phyloP scores from a whole-genome alignment of 805 yeast genomes.

The Hanseniaspora valbyensis region DNA sequence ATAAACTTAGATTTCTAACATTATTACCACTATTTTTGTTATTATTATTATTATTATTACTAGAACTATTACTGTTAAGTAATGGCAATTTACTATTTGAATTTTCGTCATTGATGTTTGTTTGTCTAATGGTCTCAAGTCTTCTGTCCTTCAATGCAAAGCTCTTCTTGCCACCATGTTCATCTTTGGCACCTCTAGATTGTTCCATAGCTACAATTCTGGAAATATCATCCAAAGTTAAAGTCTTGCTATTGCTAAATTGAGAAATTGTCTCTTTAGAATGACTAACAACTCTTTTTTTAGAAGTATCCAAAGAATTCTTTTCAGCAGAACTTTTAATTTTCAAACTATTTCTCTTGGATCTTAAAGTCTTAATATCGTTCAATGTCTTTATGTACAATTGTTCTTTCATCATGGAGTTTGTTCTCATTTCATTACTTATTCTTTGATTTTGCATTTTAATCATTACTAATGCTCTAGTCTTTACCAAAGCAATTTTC shows the following conservation, averaged over 20 bases:
- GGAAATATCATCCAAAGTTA: conserved; percentile 92
- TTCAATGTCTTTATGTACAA: conserved; percentile 59
- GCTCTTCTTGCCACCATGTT: conserved; percentile 54
- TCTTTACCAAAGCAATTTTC: conserved; percentile 73
- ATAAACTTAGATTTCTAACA: neutral
- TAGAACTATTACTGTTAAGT: no score
- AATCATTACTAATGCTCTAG: conserved; percentile 46
- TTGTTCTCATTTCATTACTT: conserved; percentile 18
- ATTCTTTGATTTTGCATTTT: conserved; percentile 10
- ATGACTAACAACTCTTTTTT: conserved; percentile 21
- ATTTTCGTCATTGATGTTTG: conserved; percentile 25
- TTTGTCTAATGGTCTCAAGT: conserved; percentile 47
- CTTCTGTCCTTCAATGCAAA: conserved; percentile 28
- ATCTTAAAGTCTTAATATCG: conserved; percentile 66
- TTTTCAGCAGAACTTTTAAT: conserved; percentile 37
- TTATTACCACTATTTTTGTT: no score
- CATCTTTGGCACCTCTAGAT: conserved; percentile 73
- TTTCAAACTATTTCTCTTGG: conserved; percentile 54
- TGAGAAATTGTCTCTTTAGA: conserved; percentile 19
- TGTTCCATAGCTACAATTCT: conserved; percentile 95
- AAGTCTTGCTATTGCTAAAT: conserved; percentile 67
- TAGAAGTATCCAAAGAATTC: conserved; percentile 44
- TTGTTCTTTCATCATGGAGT: conserved; percentile 30
- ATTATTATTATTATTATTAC: no score
- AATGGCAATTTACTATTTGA: conserved; percentile 12